phyloP scores from a whole-genome alignment of 306 rosid genomes.

The Pterocarpus macrocarpus region DNA sequence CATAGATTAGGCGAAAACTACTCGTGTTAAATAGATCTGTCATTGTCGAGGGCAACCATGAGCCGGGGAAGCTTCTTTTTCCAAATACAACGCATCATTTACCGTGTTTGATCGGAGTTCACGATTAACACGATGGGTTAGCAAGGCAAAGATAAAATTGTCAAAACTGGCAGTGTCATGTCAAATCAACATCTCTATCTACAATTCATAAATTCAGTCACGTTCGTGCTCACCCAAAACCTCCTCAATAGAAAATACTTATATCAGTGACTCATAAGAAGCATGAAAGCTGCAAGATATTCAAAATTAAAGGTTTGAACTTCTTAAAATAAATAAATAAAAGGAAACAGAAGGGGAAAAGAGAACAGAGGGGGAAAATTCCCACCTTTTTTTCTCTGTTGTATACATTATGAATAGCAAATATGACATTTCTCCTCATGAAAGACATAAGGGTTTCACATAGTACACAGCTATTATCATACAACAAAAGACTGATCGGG shows the following conservation, averaged over 20 bases:
- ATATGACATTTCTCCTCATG: conserved; percentile 42
- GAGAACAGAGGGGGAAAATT: neutral
- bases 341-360: neutral
- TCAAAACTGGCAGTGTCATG: neutral
- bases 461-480: conserved; percentile 50
- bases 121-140: neutral
- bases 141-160: neutral
- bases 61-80: too few relatives aligned
- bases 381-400: neutral
- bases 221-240: neutral
- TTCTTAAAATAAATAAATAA: neutral
- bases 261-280: neutral
- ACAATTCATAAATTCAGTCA: conserved; percentile 16
- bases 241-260: conserved; percentile 2
- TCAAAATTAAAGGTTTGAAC: neutral
- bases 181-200: neutral
- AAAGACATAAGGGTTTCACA: conserved; percentile 40
- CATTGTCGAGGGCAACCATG: too few relatives aligned
- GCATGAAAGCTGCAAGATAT: neutral
- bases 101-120: neutral
- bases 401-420: conserved; percentile 43
- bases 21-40: too few relatives aligned
- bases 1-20: too few relatives aligned
- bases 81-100: too few relatives aligned
- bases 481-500: conserved; percentile 55